Base-by-base conservation (phyloP, 1,284 basidiomycete species). In the Cutaneotrichosporon sp. region DNA sequence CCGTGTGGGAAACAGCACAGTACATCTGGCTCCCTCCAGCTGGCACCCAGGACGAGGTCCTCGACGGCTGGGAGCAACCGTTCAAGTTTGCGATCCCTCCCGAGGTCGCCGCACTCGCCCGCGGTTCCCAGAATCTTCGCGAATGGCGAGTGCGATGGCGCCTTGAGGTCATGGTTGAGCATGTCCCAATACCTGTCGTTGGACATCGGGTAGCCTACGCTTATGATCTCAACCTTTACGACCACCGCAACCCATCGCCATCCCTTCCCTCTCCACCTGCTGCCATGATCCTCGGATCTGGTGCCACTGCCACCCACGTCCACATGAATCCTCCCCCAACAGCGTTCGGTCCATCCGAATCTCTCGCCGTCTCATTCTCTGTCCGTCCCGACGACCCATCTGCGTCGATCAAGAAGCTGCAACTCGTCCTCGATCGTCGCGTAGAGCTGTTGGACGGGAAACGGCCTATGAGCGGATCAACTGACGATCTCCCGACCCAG, bases 61-160 rank as follows among this genome's bases (percentile, higher is more conserved):
- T 72, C 13, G 70, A 69, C 21, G 67, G 68, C 26, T 78, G 75
- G 74, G 56, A 69, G 7, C 34, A 65, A 6, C 66, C 67, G 1
- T 78, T 77, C 64, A 63, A 64, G 18, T 40, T 74, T 7, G 56
- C 65, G 16, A 69, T 78, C n/a, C 77, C 77, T 0, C 53, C 66
- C 14, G 71, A 72, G 6, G 73, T 69, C 0, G 68, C 65, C 7
- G 56, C 64, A 16, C n/a, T 53, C 18, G 69, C 72, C 5, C 52
- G 60, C 22, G 72, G 63, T 8, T 42, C 46, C 7, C 72, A 74
- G 63, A 53, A 58, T 30, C 62, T 72, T 13, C 73, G 72, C 31
- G 76, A 78, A 55, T 75, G 75, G 71, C 73, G 73, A 49, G 66
- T 71, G 4, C 70, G 68, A 13, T 78, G 77, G 77, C 67, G 69